A percentile compares a stretch with the other conserved stretches of the same genome.
These are phyloP conservation scores for Dryas integrifolia DNA, from an alignment of 331 rosid genomes.

Conservation along the genomic window DNA sequence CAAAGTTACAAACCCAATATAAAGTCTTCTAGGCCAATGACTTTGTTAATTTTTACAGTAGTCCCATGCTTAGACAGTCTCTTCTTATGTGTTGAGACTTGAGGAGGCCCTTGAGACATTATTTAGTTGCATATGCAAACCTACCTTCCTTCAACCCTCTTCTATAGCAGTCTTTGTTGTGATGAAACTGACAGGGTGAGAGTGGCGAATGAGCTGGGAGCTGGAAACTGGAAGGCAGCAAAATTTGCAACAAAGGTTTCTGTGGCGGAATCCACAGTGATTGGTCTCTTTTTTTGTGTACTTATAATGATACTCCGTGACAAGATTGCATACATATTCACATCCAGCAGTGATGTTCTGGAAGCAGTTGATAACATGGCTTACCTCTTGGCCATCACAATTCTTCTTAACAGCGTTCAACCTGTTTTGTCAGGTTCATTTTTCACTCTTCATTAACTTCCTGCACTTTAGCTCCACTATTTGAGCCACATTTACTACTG, in stretches of 20 bases:
- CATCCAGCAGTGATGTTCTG: slow-evolving; percentile 26
- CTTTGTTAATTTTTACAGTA: no score
- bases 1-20: no score
- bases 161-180: neutral
- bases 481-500: neutral
- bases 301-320: slow-evolving; percentile 12
- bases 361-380: slow-evolving; percentile 18
- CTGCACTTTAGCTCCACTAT: no score
- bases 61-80: no score
- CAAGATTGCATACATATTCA: slow-evolving; percentile 25
- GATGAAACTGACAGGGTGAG: slow-evolving; percentile 26
- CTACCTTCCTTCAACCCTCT: no score
- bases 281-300: slow-evolving; percentile 15
- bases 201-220: slow-evolving; percentile 33
- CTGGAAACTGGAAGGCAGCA: slow-evolving; percentile 31
- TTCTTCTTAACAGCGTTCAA: slow-evolving; percentile 29
- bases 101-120: no score
- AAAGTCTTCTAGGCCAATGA: no score
- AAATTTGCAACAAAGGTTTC: slow-evolving; percentile 31
- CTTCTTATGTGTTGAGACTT: no score
- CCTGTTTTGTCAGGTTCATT: slow-evolving; percentile 24
- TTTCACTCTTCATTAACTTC: neutral
- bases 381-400: slow-evolving; percentile 25
- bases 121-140: no score
- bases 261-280: slow-evolving; percentile 16